Percentiles rank a stretch among this genome's conserved stretches.
These are phyloP conservation scores for Houttuynia cordata DNA, from an alignment of 164 flowering plant genomes.

Conservation along the genomic window DNA sequence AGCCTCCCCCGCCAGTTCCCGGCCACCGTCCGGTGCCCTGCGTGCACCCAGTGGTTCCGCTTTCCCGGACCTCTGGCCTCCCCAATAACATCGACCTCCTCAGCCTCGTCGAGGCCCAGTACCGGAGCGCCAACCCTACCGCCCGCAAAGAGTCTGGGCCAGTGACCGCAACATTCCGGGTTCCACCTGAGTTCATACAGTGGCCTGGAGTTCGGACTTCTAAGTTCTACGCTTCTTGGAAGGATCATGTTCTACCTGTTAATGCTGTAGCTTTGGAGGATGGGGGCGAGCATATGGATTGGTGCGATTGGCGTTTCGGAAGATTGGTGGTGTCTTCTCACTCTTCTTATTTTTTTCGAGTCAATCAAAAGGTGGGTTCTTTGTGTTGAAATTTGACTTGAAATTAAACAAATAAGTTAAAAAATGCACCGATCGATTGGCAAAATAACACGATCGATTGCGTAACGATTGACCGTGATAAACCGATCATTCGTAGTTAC, in stretches of 20 bases:
- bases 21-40: conserved; percentile 65
- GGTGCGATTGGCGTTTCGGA: conserved; percentile 8
- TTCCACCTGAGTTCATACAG: conserved; percentile 14
- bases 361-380: conserved; percentile 1
- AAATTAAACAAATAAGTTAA: too few species aligned
- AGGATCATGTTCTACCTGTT: conserved; percentile 37
- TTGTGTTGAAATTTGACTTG: too few species aligned
- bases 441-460: too few species aligned
- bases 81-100: conserved; percentile 97
- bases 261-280: conserved; percentile 21
- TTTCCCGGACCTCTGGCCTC: conserved; percentile 41
- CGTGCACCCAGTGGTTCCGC: conserved; percentile 71
- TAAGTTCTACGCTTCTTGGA: conserved; percentile 55
- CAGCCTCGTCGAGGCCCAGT: conserved; percentile 9
- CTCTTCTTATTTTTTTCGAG: not conserved
- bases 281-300: not conserved
- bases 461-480: too few species aligned
- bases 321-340: conserved; percentile 4
- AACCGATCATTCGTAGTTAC: too few species aligned
- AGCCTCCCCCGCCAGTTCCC: conserved; percentile 47
- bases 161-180: not conserved
- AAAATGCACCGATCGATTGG: too few species aligned
- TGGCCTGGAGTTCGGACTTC: conserved; percentile 47
- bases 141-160: not conserved
- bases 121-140: not conserved